phyloP scores from a whole-genome alignment of 129 eudicot species.

The Glebionis coronaria region DNA sequence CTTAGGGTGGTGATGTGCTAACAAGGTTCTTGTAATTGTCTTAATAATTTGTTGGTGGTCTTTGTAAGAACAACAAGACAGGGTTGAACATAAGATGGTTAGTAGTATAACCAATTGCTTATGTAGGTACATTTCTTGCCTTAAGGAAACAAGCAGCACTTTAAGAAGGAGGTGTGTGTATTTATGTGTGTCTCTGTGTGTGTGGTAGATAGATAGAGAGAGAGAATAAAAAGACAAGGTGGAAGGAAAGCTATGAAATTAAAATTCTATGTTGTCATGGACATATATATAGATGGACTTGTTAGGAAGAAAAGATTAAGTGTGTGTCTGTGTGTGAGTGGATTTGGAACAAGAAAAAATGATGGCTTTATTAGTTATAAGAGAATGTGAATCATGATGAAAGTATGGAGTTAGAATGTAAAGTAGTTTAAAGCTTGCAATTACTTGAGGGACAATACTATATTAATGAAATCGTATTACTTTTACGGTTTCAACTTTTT shows the following conservation, averaged over 20 bases:
- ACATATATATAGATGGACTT: conserved; percentile 28
- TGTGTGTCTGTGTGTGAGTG: neutral
- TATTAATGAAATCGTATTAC: conserved; percentile 3
- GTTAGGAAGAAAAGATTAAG: neutral
- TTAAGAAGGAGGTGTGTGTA: neutral
- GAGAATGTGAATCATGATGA: conserved; percentile 30
- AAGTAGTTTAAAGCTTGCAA: conserved; percentile 29
- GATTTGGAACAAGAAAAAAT: conserved; percentile 19
- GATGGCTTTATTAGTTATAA: conserved; percentile 30
- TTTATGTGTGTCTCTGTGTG: too few species aligned
- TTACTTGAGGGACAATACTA: conserved; percentile 35
- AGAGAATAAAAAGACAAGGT: conserved; percentile 17
- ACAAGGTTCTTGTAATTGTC: conserved; percentile 18
- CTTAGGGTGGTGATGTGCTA: conserved; percentile 13
- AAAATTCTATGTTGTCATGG: conserved; percentile 19
- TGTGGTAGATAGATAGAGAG: conserved; percentile 3
- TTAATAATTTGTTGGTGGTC: conserved; percentile 1
- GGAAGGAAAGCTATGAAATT: conserved; percentile 20
- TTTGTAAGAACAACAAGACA: conserved; percentile 25
- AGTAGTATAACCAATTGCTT: conserved; percentile 23
- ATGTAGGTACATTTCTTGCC: conserved; percentile 38
- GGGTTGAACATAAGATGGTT: conserved; percentile 29
- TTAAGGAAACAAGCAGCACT: neutral
- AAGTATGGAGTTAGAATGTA: conserved; percentile 31
- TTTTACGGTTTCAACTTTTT: conserved; percentile 18